Base-by-base conservation (phyloP, 768 basidiomycete genomes). In the Lentinula aciculospora region DNA sequence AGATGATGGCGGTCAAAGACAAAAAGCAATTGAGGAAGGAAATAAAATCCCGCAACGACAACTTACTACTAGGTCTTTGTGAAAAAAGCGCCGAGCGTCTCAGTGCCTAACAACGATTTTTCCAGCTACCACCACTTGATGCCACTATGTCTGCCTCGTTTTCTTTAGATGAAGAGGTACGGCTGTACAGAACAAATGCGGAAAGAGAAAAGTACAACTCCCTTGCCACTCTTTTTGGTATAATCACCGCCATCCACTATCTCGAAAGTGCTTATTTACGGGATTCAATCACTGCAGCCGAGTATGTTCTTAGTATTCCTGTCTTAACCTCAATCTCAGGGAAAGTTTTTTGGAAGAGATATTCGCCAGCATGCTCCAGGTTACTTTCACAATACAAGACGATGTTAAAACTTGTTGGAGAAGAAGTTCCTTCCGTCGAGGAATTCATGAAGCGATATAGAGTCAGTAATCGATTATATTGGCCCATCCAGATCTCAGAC, bases 361-460 rank as follows among this genome's bases (percentile, higher is more conserved):
- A 98, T 70, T 94, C 94, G 61, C 95, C 94, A 57, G 94, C 94
- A 60, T 99, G 96, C 69, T 94, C 92, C 13, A 82, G 90, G 39
- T 75, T 99, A n/a, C 73, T 98, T 13, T 92, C 93, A 6, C 94
- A 97, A 72, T 98, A 97, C 78, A 97, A 97, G 82, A 95, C 93
- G 0, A 92, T 97, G 85, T 75, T 94, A 60, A 97, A 94, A 73
- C 81, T 98, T n/a, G 88, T 98, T 10, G 86, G 86, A n/a, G 85
- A 92, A 55, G 88, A 89, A 21, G 92, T 95, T 8, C 83, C 84
- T 0, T 87, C 82, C 28, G 81, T 98, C 39, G 95, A 98, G 63
- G 81, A 86, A 19, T 99, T 98, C 72, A 96, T 97, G 94, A 76
- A 77, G 53, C 83, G 88, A 53, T 98, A 94, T 74, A 76, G 85